Evolutionary conservation across 1,284 basidiomycete species (phyloP).

Genomic region (Cutaneotrichosporon curvatum): DNA sequence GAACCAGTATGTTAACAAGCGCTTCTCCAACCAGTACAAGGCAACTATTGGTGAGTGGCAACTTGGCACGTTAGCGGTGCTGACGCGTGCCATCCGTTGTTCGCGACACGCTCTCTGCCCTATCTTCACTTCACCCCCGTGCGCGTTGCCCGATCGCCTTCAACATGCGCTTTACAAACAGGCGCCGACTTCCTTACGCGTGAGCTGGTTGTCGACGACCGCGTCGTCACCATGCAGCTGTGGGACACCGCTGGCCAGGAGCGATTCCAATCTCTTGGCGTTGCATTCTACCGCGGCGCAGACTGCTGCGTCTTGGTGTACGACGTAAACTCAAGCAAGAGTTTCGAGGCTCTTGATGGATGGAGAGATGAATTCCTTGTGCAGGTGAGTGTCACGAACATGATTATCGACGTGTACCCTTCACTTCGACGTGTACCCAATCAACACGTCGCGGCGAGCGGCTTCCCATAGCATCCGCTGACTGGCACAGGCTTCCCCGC

Average conservation of each 20-base stretch:
- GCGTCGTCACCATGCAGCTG: conserved; percentile 97
- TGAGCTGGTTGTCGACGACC: conserved; percentile 97
- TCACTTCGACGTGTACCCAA: no score
- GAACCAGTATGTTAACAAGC: conserved; percentile 99
- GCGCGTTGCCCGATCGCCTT: background rate
- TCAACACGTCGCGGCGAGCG: no score
- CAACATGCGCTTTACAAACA: conserved; percentile 27
- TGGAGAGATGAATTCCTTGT: conserved; percentile 98
- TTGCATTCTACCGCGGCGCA: conserved; percentile 97
- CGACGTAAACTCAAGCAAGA: conserved; percentile 97
- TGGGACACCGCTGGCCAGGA: conserved; percentile 99
- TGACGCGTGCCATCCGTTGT: background rate
- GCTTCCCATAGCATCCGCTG: no score
- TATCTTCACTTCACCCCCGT: background rate
- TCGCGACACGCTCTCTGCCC: background rate
- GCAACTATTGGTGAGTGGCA: conserved; percentile 73
- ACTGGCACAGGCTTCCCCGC: conserved; percentile 84
- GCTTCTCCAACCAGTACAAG: conserved; percentile 99
- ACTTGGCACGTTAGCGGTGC: background rate
- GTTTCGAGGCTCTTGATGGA: conserved; percentile 90
- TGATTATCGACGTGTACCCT: no score
- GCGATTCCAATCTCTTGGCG: conserved; percentile 96
- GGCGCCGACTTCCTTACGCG: conserved; percentile 72
- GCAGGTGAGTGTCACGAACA: conserved; percentile 53
- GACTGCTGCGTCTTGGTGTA: conserved; percentile 99